Evolutionary conservation across 176 grass and related monocot species (phyloP), one percentile per base, ranked within the genome.

Genomic region (Oryza meyeriana): DNA sequence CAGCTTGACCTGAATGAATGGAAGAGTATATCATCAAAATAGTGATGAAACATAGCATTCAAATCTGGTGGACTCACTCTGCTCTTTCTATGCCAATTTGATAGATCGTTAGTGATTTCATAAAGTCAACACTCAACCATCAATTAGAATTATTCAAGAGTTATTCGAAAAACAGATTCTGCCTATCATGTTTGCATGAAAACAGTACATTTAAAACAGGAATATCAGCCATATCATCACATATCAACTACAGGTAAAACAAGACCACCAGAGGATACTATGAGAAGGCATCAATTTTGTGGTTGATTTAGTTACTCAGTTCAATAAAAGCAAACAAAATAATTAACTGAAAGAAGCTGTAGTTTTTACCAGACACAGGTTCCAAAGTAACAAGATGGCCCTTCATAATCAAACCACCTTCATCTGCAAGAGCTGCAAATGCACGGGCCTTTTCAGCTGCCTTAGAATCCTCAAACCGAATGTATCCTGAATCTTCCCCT

Each of bases 401-500:
- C 41, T 95, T 99, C 85, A 99, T 80, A 80, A 86, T 71, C 40
- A 99, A 85, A 79, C 96, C 91, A 7, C 93, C 93, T 79, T 87
- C 90, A 68, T 94, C 91, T 33, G 85, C 81, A 79, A 99, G 81
- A 75, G 88, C 93, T 58, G 93, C 87, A 75, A 93, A 79, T 66
- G 91, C 89, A 22, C 96, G 88, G 70, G 96, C 93, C 61, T 91
- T 95, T 75, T 87, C 91, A 84, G 87, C 89, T 48, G 87, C 87
- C 26, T 84, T 72, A 12, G 96, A 79, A 77, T 99, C 91, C 66
- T 95, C 90, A 27, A 93, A 99, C 29, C 96, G 85, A 76, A 99
- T 89, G 69, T 88, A 95, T 63, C 96, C 96, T 30, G 88, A 86
- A 63, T 89, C 89, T 42, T 95, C 90, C 26, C 96, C 96, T 75